Conservation (phyloP, 139 green algal species). For the Coelastrella sp. region DNA sequence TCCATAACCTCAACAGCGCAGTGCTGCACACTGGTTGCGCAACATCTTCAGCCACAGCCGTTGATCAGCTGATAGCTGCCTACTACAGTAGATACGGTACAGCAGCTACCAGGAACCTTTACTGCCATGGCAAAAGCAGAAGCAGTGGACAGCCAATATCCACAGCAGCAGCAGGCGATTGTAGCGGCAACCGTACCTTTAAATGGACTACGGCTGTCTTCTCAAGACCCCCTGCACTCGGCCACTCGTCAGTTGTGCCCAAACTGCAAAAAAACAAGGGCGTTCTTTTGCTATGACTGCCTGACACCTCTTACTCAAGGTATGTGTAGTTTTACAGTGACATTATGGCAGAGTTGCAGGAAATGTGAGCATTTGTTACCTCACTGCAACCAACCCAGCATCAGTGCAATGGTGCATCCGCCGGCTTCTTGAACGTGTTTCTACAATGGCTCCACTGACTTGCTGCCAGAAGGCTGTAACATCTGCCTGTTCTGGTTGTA, state of each 20-base stretch:
- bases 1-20: background rate
- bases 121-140: too few species aligned
- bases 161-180: background rate
- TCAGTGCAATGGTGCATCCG: too few species aligned
- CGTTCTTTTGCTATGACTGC: conserved; percentile 28
- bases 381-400: background rate
- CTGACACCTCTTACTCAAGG: conserved; percentile 5
- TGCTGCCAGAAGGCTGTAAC: too few species aligned
- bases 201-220: background rate
- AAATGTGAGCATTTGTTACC: background rate
- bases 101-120: too few species aligned
- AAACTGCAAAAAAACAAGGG: background rate
- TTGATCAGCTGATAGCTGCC: too few species aligned
- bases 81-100: too few species aligned
- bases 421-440: too few species aligned
- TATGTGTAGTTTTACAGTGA: background rate
- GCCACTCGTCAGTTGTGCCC: conserved; percentile 2
- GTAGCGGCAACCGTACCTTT: background rate
- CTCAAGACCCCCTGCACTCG: background rate
- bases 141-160: too few species aligned
- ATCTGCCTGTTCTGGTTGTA: too few species aligned
- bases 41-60: background rate
- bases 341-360: too few species aligned
- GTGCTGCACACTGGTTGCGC: background rate
- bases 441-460: too few species aligned